Conservation (phyloP, 768 basidiomycete genomes). For the Coprinellus micaceus region DNA sequence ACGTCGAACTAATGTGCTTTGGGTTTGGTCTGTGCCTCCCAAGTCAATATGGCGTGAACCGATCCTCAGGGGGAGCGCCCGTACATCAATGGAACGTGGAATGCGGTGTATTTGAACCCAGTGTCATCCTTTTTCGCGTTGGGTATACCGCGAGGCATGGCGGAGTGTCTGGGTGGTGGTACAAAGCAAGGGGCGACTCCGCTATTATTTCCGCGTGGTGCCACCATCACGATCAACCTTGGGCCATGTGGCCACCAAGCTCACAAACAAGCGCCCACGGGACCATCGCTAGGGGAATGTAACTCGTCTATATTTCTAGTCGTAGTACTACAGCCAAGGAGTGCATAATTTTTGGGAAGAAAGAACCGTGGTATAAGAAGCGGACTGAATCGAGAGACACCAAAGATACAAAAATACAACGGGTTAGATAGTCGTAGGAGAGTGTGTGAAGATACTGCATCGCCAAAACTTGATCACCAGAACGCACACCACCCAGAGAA, state of each 20-base stretch:
- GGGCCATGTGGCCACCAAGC: too few species aligned
- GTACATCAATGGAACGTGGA: conserved; percentile 75
- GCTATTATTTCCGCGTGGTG: too few species aligned
- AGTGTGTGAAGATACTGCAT: neutral
- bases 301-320: too few species aligned
- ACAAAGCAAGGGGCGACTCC: conserved; percentile 6
- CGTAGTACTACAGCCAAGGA: too few species aligned
- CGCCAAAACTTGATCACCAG: conserved; percentile 43
- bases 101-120: conserved; percentile 76
- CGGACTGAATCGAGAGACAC: neutral
- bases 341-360: too few species aligned
- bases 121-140: conserved; percentile 79
- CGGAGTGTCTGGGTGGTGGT: neutral
- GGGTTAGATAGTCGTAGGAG: neutral
- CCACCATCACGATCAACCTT: too few species aligned
- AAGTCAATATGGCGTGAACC: too few species aligned
- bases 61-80: conserved; percentile 17
- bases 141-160: conserved; percentile 80
- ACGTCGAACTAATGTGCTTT: conserved; percentile 74
- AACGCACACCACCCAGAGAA: conserved; percentile 95
- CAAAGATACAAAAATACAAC: too few species aligned
- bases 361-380: neutral
- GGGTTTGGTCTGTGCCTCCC: conserved; percentile 65
- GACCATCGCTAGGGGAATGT: neutral
- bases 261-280: neutral